These are phyloP conservation scores for Powellomyces hirtus DNA, from an alignment of 192 early-diverging fungal genomes.

Conservation along the genomic window DNA sequence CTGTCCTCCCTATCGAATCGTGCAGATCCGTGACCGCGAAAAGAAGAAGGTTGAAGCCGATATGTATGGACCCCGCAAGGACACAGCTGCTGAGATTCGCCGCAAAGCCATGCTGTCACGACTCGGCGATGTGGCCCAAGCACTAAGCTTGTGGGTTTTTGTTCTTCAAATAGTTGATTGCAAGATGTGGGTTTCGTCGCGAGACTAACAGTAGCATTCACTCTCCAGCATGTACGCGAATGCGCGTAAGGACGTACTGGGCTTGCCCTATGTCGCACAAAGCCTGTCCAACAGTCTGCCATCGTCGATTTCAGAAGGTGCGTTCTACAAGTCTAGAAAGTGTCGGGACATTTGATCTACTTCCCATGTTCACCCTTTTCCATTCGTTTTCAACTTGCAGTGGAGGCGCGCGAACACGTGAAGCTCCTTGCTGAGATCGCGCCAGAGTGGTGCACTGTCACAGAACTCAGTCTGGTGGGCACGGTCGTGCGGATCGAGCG, in stretches of 20 bases:
- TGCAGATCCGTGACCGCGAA: slow-evolving; percentile 34
- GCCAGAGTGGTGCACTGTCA: slow-evolving; percentile 36
- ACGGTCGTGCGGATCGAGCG: slow-evolving; percentile 12
- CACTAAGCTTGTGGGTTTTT: slow-evolving; percentile 25
- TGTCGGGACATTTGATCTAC: background rate
- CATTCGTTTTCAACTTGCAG: background rate
- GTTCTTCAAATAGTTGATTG: too few relatives aligned
- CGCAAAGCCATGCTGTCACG: slow-evolving; percentile 33
- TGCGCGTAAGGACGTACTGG: slow-evolving; percentile 15
- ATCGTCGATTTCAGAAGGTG: slow-evolving; percentile 29
- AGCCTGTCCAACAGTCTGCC: slow-evolving; percentile 18
- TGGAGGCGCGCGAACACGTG: slow-evolving; percentile 31
- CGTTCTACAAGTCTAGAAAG: background rate
- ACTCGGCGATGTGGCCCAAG: slow-evolving; percentile 24
- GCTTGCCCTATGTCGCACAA: slow-evolving; percentile 28
- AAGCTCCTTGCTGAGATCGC: slow-evolving; percentile 19
- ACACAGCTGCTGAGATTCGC: slow-evolving; percentile 22
- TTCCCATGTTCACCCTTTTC: background rate
- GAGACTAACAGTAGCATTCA: too few relatives aligned
- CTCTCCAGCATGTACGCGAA: slow-evolving; percentile 20
- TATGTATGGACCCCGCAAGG: slow-evolving; percentile 17
- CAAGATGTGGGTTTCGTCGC: too few relatives aligned
- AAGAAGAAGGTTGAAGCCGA: slow-evolving; percentile 14
- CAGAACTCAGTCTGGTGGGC: background rate
- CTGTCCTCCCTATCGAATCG: too few relatives aligned